Base-by-base conservation (phyloP, 495 filamentous ascomycete genomes). In the Xylaria flabelliformis region DNA sequence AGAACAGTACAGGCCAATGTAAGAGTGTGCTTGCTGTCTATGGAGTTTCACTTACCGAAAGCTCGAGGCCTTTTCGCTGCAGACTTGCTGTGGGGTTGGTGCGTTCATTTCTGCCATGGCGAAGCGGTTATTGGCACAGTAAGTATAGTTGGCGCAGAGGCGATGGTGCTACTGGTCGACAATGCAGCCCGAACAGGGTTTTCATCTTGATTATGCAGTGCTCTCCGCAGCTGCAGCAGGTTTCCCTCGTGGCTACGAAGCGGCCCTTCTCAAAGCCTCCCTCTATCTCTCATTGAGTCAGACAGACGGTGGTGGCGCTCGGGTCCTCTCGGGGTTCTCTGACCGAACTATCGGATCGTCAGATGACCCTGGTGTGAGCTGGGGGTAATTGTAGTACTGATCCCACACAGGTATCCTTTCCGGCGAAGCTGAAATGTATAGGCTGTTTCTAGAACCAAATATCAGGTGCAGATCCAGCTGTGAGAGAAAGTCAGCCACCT, bases 111-210 rank as follows among this genome's bases (percentile, higher is more conserved):
- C 58, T 26, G 69, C 48, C 17, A 71, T 63, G 58, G 24, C 12
- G 50, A 46, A 53, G 41, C 44, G 32, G 26, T 29, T 29, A 26
- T 41, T 32, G 26, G 39, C 36, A 39, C 36, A 39, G 36, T 63
- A 63, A 32, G 67, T 46, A 17, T n/a, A 64, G 58, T 51, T 46
- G 69, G 48, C 59, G 32, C 56, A 21, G 59, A 46, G 59, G 19
- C 3, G 17, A 42, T 50, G 46, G 58, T 59, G 46, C 24, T 41
- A 70, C 67, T 46, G 44, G 67, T 19, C 17, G 56, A 64, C 24
- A 53, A 62, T 50, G 69, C 69, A 32, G 39, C 44, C 8, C 61
- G 34, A 51, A 53, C 69, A 62, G 69, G 59, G 61, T 71, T 71
- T 64, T 13, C 55, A 62, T 29, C 67, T 70, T 44, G 55, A 61